Evolutionary conservation across 2,329 filamentous ascomycete species (phyloP), one percentile per base, ranked within the genome.

Genomic region (Fusarium azukiicola): DNA sequence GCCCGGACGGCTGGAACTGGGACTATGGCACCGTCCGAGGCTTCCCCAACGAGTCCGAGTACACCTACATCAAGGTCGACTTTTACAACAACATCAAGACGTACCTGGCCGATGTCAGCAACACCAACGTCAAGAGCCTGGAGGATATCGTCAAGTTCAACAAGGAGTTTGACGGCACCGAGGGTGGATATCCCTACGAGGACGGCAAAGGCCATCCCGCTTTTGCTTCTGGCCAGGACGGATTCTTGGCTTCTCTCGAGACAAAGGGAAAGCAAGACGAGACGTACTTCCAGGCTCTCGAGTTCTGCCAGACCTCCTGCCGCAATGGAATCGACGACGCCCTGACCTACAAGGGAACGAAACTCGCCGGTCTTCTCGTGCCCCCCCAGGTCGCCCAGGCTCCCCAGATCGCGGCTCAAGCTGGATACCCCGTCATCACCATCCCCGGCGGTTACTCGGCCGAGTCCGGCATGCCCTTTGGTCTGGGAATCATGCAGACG

Each of bases 381-480:
- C 95, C 95, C 9, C 90, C 94, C 0, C 93, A 95, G 81, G 93
- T 95, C 6, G 95, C 91, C 0, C 94, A 96, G 84, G 92, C 92
- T 7, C 93, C 93, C 76, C 93, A 96, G 85, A 92, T 96, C 74
- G 94, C 95, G 1, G 95, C 96, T 0, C 95, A 96, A 86, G 96
- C 95, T 9, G 95, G 95, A 0, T 97, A 96, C 82, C 95, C 95
- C 0, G 90, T 96, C 83, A 89, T 96, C 67, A 96, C 95, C 0
- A 84, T 97, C 2, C 95, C 95, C 0, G 93, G 91, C 1, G 94
- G 94, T 3, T 87, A 93, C 10, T 89, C 91, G 78, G 86, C 84
- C 17, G 91, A 90, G 6, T 87, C 86, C 4, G 92, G 92, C 11
- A 94, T 95, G 91, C 93, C 93, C 0, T 94, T 93, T 76, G 93